A percentile compares a stretch with the other conserved stretches of the same genome.
Evolutionary conservation across 2,329 filamentous ascomycete species (phyloP).

Genomic region (Alternaria solani): DNA sequence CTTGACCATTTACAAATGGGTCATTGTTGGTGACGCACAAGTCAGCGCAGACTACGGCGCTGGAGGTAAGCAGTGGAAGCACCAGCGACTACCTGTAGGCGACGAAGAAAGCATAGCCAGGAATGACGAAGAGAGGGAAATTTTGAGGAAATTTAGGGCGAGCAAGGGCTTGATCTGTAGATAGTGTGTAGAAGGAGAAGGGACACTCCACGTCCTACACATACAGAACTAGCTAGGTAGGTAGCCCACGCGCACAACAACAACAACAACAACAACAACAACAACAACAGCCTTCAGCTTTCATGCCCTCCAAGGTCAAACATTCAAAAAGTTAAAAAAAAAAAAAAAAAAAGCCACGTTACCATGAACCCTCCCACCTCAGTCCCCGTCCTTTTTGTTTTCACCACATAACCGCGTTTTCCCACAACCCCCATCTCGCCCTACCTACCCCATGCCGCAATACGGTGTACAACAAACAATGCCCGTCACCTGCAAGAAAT

Average conservation of each 20-base stretch:
- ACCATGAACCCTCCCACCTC: not conserved
- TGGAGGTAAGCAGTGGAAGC: constrained; percentile 65
- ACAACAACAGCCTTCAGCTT: not conserved
- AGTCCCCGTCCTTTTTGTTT: not conserved
- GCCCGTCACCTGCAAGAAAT: not conserved
- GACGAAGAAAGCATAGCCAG: constrained; percentile 40
- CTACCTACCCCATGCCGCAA: not conserved
- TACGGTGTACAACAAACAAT: not conserved
- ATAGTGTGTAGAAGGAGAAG: not conserved
- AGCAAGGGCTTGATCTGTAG: constrained; percentile 11
- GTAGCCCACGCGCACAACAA: not conserved
- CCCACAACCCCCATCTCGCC: not conserved
- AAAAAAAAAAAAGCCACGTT: not conserved
- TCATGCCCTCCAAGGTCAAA: not conserved
- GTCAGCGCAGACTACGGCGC: constrained; percentile 75
- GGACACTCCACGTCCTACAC: not conserved
- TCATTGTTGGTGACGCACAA: constrained; percentile 84
- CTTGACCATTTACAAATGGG: constrained; percentile 96
- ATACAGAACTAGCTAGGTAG: not conserved
- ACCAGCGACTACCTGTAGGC: constrained; percentile 57
- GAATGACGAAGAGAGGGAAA: constrained; percentile 45
- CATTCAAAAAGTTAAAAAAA: not conserved
- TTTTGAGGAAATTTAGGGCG: constrained; percentile 44
- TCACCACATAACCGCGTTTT: not conserved
- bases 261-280: not conserved